Evolutionary conservation across 2,329 filamentous ascomycete species (phyloP).

Genomic region (Cladosporium sp.): DNA sequence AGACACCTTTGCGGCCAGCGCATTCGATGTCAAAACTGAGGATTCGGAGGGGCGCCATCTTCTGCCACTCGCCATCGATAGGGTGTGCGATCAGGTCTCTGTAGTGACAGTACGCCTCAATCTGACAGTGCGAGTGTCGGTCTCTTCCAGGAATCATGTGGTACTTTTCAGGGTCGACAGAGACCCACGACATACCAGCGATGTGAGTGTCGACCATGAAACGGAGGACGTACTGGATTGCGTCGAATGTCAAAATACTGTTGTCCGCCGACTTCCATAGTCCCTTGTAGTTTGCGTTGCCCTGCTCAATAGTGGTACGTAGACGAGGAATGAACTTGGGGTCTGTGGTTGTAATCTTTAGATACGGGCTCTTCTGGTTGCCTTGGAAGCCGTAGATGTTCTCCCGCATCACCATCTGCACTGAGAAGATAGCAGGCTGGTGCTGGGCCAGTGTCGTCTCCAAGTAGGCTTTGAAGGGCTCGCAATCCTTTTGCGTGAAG

Average conservation of each 20-base stretch:
- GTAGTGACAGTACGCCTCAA: slow-evolving; percentile 83
- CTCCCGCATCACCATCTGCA: slow-evolving; percentile 76
- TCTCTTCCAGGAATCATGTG: slow-evolving; percentile 58
- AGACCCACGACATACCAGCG: slow-evolving; percentile 95
- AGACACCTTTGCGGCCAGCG: slow-evolving; percentile 93
- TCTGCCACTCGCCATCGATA: slow-evolving; percentile 90
- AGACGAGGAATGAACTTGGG: slow-evolving; percentile 76
- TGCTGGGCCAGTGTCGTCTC: slow-evolving; percentile 71
- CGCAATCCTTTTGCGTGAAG: slow-evolving; percentile 73
- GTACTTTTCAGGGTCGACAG: slow-evolving; percentile 70
- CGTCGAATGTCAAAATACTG: slow-evolving; percentile 87
- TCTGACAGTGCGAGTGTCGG: slow-evolving; percentile 88
- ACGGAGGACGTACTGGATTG: slow-evolving; percentile 85
- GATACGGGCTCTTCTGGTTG: slow-evolving; percentile 82
- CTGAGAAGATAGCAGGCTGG: slow-evolving; percentile 68
- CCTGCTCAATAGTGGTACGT: slow-evolving; percentile 66
- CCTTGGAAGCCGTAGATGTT: slow-evolving; percentile 93
- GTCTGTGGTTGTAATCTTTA: slow-evolving; percentile 89
- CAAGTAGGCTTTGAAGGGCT: slow-evolving; percentile 70
- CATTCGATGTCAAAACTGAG: slow-evolving; percentile 99
- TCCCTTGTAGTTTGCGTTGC: slow-evolving; percentile 79
- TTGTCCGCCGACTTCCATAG: slow-evolving; percentile 69
- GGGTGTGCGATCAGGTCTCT: slow-evolving; percentile 78
- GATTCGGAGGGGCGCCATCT: slow-evolving; percentile 90
- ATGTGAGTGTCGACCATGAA: slow-evolving; percentile 99